Evolutionary conservation across 371 early-diverging fungal species (phyloP).

Genomic region (Zancudomyces culisetae): DNA sequence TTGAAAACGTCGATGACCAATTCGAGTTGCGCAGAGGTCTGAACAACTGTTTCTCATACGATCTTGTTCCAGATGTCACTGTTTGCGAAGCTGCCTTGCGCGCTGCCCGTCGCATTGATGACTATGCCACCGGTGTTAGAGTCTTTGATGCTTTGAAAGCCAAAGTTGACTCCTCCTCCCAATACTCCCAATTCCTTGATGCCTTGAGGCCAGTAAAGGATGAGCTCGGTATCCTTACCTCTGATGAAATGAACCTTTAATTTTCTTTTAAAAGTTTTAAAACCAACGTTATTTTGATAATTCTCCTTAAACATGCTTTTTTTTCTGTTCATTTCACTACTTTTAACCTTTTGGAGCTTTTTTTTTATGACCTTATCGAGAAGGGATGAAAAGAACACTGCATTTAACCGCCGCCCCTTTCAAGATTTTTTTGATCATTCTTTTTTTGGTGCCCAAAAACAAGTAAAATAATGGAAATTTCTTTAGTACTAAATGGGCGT

Average conservation of each 20-base stretch:
- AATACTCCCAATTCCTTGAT: constrained; percentile 73
- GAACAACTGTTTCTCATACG: constrained; percentile 90
- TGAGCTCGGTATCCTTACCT: constrained; percentile 71
- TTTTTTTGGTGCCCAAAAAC: no score
- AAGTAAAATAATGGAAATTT: no score
- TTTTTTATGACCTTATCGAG: no score
- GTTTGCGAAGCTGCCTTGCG: constrained; percentile 73
- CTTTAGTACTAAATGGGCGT: no score
- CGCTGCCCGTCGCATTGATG: constrained; percentile 81
- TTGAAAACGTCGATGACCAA: constrained; percentile 77
- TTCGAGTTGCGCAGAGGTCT: constrained; percentile 92
- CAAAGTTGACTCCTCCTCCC: constrained; percentile 60
- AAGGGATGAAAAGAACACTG: no score
- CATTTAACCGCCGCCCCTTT: no score
- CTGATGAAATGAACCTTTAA: constrained; percentile 49
- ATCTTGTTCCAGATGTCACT: constrained; percentile 76
- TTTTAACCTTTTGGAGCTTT: no score
- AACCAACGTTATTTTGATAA: no score
- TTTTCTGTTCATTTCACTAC: no score
- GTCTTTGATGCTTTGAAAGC: constrained; percentile 82
- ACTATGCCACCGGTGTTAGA: constrained; percentile 79
- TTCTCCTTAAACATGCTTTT: no score
- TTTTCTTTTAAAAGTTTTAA: no score
- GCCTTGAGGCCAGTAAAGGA: constrained; percentile 67
- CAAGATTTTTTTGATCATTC: no score